Evolutionary conservation across 2,329 filamentous ascomycete genomes (phyloP).

Genomic region (Venturia effusa): DNA sequence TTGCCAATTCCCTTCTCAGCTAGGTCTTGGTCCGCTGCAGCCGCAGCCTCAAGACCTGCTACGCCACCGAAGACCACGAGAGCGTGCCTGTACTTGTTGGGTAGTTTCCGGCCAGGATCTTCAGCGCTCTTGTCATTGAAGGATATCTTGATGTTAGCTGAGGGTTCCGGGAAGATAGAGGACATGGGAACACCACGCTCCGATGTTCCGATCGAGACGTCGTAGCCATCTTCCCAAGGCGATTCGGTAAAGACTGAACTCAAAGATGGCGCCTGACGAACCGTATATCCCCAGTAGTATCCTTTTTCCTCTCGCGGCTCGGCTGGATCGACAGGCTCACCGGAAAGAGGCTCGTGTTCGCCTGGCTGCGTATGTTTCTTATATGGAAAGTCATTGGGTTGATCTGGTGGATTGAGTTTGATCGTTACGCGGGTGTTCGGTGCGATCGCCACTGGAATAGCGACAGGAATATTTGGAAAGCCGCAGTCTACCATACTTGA

Average conservation of each 20-base stretch:
- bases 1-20: constrained; percentile 52
- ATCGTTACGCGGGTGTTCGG: constrained; percentile 65
- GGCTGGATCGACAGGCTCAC: constrained; percentile 55
- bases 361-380: background rate
- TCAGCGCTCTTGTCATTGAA: background rate
- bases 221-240: constrained; percentile 66
- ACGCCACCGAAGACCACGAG: constrained; percentile 74
- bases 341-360: constrained; percentile 18
- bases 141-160: background rate
- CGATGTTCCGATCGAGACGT: constrained; percentile 72
- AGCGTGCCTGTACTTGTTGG: constrained; percentile 53
- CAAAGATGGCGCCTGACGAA: constrained; percentile 55
- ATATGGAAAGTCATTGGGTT: constrained; percentile 24
- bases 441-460: constrained; percentile 52
- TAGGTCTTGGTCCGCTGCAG: constrained; percentile 50
- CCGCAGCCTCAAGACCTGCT: constrained; percentile 65
- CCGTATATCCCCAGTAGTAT: constrained; percentile 78
- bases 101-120: constrained; percentile 14
- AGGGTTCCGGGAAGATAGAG: constrained; percentile 19
- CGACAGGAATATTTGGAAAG: constrained; percentile 31
- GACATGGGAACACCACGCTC: constrained; percentile 53
- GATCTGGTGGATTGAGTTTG: constrained; percentile 42
- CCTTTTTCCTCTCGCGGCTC: constrained; percentile 63
- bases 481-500: constrained; percentile 38
- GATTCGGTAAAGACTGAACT: constrained; percentile 69